Conservation (phyloP, 2,329 filamentous ascomycete genomes). For the Volutella citrinella region DNA sequence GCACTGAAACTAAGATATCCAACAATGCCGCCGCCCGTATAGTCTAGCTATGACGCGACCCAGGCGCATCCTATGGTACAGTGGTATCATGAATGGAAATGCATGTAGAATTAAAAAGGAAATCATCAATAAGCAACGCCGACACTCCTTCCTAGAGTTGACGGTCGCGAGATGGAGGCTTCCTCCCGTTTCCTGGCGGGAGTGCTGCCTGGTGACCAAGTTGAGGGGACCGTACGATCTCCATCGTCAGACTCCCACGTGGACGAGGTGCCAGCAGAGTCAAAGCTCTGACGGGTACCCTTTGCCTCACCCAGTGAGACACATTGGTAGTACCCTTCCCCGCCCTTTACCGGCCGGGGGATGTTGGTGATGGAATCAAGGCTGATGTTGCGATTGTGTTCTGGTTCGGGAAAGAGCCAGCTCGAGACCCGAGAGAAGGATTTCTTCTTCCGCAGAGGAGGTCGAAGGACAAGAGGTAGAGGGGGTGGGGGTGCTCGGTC, state of each 20-base stretch:
- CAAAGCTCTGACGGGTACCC: slow-evolving; percentile 37
- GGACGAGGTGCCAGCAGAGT: slow-evolving; percentile 46
- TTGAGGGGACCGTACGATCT: slow-evolving; percentile 44
- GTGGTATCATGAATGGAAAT: slow-evolving; percentile 24
- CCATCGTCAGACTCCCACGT: slow-evolving; percentile 49
- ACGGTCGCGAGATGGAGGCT: slow-evolving; percentile 34
- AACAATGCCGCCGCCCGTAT: slow-evolving; percentile 9
- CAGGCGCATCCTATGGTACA: slow-evolving; percentile 12
- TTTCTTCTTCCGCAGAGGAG: slow-evolving; percentile 63
- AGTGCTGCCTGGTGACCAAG: slow-evolving; percentile 47
- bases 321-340: slow-evolving; percentile 59
- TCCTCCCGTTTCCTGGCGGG: slow-evolving; percentile 38
- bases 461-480: slow-evolving; percentile 56
- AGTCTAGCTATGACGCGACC: slow-evolving; percentile 15
- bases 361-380: slow-evolving; percentile 53
- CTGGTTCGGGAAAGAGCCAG: slow-evolving; percentile 51
- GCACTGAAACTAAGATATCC: slow-evolving; percentile 8
- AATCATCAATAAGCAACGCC: slow-evolving; percentile 24
- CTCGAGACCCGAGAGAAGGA: slow-evolving; percentile 60
- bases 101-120: slow-evolving; percentile 10
- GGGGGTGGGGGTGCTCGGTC: slow-evolving; percentile 50
- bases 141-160: slow-evolving; percentile 29
- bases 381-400: slow-evolving; percentile 37
- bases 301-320: slow-evolving; percentile 35
- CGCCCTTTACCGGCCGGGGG: slow-evolving; percentile 48